These are phyloP conservation scores for Penicillium nucicola DNA, from an alignment of 495 filamentous ascomycete species.

Conservation along the genomic window DNA sequence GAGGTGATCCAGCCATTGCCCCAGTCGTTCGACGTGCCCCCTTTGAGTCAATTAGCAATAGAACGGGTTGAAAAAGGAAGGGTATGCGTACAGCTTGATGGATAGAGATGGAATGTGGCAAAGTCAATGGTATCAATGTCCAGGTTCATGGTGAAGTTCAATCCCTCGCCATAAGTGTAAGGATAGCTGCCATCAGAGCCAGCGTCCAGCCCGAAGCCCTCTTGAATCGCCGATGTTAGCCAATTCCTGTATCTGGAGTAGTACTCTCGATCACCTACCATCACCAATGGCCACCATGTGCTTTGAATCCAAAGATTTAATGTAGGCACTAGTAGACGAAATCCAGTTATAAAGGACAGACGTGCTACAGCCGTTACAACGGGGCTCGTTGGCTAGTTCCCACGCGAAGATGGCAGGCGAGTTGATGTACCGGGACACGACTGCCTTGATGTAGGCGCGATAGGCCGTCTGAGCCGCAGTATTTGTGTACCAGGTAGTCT, in stretches of 20 bases:
- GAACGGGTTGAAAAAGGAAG: constrained; percentile 31
- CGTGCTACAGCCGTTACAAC: constrained; percentile 59
- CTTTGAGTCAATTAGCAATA: constrained; percentile 7
- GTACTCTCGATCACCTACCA: constrained; percentile 9
- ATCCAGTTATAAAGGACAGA: constrained; percentile 62
- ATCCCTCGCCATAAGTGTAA: constrained; percentile 56
- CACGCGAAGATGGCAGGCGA: constrained; percentile 64
- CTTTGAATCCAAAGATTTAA: constrained; percentile 59
- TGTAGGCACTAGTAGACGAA: constrained; percentile 53
- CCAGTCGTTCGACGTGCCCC: constrained; percentile 43
- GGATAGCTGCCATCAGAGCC: constrained; percentile 54
- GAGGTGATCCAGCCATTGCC: constrained; percentile 58
- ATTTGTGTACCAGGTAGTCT: constrained; percentile 57
- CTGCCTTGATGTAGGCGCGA: constrained; percentile 58
- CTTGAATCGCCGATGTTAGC: not conserved
- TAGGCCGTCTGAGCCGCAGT: constrained; percentile 54
- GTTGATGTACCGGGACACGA: constrained; percentile 57
- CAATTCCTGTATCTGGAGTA: not conserved
- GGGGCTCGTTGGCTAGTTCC: constrained; percentile 70
- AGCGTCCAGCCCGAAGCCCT: constrained; percentile 39
- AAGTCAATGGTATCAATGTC: constrained; percentile 59
- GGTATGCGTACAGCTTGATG: constrained; percentile 47
- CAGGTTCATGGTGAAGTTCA: constrained; percentile 62
- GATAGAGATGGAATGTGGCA: constrained; percentile 66
- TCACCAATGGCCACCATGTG: constrained; percentile 72